Percentiles rank a stretch among this genome's conserved stretches.
These are phyloP conservation scores for Emericellopsis atlantica DNA, from an alignment of 2,329 filamentous ascomycete species.

Conservation along the genomic window DNA sequence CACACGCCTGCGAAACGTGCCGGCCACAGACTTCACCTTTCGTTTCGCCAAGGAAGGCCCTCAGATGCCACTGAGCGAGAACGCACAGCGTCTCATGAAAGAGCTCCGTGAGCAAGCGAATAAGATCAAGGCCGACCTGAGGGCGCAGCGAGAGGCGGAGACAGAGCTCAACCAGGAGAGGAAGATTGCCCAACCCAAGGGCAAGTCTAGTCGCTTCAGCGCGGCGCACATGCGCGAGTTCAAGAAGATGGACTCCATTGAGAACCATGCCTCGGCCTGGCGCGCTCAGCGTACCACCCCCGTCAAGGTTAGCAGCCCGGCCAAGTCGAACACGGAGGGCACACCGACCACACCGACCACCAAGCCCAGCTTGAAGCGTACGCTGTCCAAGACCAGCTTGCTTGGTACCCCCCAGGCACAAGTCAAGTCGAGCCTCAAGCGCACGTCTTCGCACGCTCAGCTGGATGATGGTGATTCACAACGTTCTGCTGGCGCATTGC, in stretches of 20 bases:
- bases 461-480: slow-evolving; percentile 10
- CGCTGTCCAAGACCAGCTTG: slow-evolving; percentile 33
- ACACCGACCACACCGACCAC: slow-evolving; percentile 11
- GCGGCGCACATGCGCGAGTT: slow-evolving; percentile 79
- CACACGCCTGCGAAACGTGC: slow-evolving; percentile 38
- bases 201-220: slow-evolving; percentile 68
- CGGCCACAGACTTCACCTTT: slow-evolving; percentile 55
- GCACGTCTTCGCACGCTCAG: slow-evolving; percentile 12
- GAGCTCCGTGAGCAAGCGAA: slow-evolving; percentile 62
- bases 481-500: not conserved
- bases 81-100: slow-evolving; percentile 47
- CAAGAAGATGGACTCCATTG: slow-evolving; percentile 97
- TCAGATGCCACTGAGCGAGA: slow-evolving; percentile 45
- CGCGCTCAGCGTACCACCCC: slow-evolving; percentile 38
- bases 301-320: slow-evolving; percentile 29
- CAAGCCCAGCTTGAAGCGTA: slow-evolving; percentile 35
- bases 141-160: slow-evolving; percentile 46
- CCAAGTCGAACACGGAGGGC: slow-evolving; percentile 31
- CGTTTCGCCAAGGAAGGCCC: slow-evolving; percentile 43
- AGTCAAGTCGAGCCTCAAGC: slow-evolving; percentile 27
- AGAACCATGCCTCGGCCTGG: slow-evolving; percentile 70
- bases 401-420: slow-evolving; percentile 14
- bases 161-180: slow-evolving; percentile 35
- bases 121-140: slow-evolving; percentile 57
- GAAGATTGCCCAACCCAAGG: slow-evolving; percentile 69